These are phyloP conservation scores for Aspergillus homomorphus DNA, from an alignment of 495 filamentous ascomycete genomes.

Conservation along the genomic window DNA sequence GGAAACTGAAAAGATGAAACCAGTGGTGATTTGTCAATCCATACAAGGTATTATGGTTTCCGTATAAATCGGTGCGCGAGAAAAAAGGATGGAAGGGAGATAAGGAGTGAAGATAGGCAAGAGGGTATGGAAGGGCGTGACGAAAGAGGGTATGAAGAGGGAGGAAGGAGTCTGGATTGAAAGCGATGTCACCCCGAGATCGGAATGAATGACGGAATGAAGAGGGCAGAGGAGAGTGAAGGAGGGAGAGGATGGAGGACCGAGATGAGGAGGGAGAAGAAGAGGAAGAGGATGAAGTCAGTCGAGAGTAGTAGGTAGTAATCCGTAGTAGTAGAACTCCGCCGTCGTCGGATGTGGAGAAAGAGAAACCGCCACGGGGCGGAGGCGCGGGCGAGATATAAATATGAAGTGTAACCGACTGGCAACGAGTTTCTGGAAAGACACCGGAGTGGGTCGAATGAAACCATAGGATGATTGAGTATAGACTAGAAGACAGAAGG, in stretches of 20 bases:
- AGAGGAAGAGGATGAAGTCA: conserved; percentile 4
- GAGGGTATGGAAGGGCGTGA: not conserved
- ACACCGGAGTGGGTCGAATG: conserved; percentile 6
- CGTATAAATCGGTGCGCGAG: not conserved
- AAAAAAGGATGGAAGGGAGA: not conserved
- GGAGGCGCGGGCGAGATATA: conserved; percentile 22
- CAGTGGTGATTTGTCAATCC: not conserved
- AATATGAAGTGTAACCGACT: conserved; percentile 24
- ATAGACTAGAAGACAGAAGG: not conserved
- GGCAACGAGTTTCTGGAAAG: conserved; percentile 21
- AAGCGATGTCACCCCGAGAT: not conserved
- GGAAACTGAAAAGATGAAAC: not conserved
- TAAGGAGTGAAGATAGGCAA: not conserved
- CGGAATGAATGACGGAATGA: not conserved
- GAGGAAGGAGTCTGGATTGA: not conserved
- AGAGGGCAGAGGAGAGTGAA: not conserved
- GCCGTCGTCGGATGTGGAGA: conserved; percentile 24
- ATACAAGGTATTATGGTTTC: not conserved
- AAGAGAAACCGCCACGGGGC: conserved; percentile 30
- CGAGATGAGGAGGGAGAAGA: not conserved
- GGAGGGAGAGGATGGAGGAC: not conserved
- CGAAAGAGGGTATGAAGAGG: not conserved
- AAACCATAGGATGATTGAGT: not conserved
- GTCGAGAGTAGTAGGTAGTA: conserved; percentile 12
- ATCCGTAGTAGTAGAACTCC: not conserved